phyloP scores from a whole-genome alignment of 352 stramenopile species.

The Thalassiosira exigua region DNA sequence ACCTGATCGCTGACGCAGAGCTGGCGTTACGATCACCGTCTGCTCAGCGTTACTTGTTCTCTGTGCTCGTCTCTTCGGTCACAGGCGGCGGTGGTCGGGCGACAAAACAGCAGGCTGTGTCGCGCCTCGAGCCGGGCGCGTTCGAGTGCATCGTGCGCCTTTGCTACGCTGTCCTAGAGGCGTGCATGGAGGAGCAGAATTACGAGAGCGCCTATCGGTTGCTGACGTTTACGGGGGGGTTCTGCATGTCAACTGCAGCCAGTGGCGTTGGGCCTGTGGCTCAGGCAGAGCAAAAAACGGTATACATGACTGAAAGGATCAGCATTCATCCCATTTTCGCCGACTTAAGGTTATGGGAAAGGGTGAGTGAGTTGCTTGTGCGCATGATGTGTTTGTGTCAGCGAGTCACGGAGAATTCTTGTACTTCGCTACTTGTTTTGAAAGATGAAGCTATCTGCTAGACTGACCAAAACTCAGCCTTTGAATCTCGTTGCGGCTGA shows the following conservation, averaged over 20 bases:
- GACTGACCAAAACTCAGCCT: too few relatives aligned
- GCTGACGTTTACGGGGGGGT: conserved; percentile 76
- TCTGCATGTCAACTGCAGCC: conserved; percentile 62
- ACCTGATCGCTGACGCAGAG: conserved; percentile 79
- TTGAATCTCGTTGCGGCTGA: too few relatives aligned
- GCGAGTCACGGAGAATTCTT: too few relatives aligned
- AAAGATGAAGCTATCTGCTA: too few relatives aligned
- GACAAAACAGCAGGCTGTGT: conserved; percentile 51
- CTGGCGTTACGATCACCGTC: conserved; percentile 76
- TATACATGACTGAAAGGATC: conserved; percentile 81
- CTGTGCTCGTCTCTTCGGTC: conserved; percentile 54
- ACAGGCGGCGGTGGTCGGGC: background rate
- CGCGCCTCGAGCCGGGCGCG: conserved; percentile 61
- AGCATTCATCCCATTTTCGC: conserved; percentile 82
- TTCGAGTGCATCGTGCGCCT: conserved; percentile 81
- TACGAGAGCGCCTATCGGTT: conserved; percentile 80
- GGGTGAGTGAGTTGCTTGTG: too few relatives aligned
- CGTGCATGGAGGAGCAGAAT: conserved; percentile 76
- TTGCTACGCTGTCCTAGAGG: conserved; percentile 81
- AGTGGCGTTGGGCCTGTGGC: background rate
- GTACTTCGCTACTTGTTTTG: too few relatives aligned
- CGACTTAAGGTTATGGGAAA: conserved; percentile 78
- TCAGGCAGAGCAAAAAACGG: conserved; percentile 48
- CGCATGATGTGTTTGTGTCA: too few relatives aligned
- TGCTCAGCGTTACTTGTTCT: conserved; percentile 79